Evolutionary conservation across 225 moss, liverwort and hornwort genomes (phyloP).

Genomic region (Anthoceros angustus): DNA sequence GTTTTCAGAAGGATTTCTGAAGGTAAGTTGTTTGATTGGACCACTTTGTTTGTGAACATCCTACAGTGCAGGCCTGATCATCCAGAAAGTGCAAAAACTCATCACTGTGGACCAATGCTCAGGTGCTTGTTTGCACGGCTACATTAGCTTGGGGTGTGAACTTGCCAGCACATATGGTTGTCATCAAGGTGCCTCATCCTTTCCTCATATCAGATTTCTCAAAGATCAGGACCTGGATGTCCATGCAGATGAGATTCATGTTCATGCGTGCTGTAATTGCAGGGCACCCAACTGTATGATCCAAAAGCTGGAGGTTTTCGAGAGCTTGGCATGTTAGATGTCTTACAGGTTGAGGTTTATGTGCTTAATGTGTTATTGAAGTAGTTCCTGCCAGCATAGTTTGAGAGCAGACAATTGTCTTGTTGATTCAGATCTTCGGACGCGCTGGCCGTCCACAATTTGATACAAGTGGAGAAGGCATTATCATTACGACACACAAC

Average conservation of each 20-base stretch:
- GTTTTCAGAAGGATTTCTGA: conserved; percentile 74
- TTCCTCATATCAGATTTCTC: background rate
- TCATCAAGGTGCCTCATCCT: conserved; percentile 64
- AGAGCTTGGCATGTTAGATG: conserved; percentile 98
- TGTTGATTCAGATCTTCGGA: conserved; percentile 55
- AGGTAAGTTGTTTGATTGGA: conserved; percentile 27
- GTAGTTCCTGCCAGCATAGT: background rate
- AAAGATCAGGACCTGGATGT: background rate
- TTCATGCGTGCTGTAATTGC: conserved; percentile 1
- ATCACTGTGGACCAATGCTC: background rate
- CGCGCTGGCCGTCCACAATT: conserved; percentile 95
- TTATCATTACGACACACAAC: conserved; percentile 93
- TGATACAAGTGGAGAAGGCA: conserved; percentile 97
- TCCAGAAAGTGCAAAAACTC: no score
- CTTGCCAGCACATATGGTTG: conserved; percentile 96
- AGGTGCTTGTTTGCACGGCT: conserved; percentile 95
- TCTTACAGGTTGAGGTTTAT: conserved; percentile 61
- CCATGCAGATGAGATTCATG: background rate
- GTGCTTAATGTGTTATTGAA: no score
- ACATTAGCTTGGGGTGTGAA: conserved; percentile 99
- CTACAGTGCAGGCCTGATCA: no score
- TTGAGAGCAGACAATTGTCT: background rate
- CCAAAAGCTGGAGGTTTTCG: conserved; percentile 97
- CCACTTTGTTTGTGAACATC: background rate
- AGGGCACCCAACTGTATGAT: conserved; percentile 98